phyloP scores from a whole-genome alignment of 768 basidiomycete species.

The Candolleomyces efflorescens region DNA sequence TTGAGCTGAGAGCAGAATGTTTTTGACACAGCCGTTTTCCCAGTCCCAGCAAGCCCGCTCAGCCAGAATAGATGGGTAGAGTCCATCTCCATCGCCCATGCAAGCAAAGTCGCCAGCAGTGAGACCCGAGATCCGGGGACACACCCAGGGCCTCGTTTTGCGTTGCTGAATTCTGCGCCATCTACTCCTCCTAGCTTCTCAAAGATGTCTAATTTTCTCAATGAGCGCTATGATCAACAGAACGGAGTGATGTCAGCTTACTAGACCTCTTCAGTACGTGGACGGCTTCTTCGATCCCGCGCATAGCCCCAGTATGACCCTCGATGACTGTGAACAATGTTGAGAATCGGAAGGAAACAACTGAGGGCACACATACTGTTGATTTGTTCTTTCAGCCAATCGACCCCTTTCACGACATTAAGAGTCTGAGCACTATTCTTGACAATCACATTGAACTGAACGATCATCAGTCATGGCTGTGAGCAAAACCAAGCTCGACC shows the following conservation, averaged over 20 bases:
- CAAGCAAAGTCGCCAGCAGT: neutral
- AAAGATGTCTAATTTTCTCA: neutral
- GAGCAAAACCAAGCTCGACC: neutral
- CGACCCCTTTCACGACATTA: neutral
- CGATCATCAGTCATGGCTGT: neutral
- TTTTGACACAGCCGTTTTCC: constrained; percentile 7
- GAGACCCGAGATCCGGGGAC: neutral
- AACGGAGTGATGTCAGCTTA: neutral
- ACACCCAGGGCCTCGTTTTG: neutral
- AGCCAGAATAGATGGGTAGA: constrained; percentile 6
- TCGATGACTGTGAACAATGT: neutral
- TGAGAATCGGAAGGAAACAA: neutral
- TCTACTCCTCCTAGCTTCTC: neutral
- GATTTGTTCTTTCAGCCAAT: neutral
- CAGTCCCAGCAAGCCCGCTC: constrained; percentile 1
- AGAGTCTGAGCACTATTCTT: neutral
- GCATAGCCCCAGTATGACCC: neutral
- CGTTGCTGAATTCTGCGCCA: neutral
- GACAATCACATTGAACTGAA: neutral
- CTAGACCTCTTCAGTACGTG: neutral
- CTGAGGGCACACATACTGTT: neutral
- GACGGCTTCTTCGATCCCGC: neutral
- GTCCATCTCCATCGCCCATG: neutral
- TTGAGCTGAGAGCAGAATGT: neutral
- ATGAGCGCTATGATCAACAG: neutral